phyloP scores from a whole-genome alignment of 2,329 filamentous ascomycete genomes.

The Pyricularia grisea region DNA sequence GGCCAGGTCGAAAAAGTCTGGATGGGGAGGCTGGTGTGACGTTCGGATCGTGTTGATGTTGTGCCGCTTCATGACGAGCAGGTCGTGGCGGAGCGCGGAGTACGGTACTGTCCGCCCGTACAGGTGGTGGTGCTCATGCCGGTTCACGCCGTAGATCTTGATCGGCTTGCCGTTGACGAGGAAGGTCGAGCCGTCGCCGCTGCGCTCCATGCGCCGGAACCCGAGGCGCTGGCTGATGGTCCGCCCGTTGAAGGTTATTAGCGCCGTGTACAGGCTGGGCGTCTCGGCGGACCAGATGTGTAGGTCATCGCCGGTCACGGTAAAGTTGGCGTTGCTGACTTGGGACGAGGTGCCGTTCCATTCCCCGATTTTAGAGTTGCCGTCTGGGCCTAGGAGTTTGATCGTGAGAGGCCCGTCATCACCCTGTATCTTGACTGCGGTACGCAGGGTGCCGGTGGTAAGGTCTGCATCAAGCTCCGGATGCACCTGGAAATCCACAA shows the following conservation, averaged over 20 bases:
- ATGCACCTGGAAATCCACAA: conserved; percentile 46
- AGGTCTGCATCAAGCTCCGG: conserved; percentile 35
- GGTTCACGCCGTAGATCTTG: conserved; percentile 54
- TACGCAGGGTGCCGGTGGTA: background rate
- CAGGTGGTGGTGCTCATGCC: conserved; percentile 47
- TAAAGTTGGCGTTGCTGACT: conserved; percentile 10
- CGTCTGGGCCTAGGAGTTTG: background rate
- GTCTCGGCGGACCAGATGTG: conserved; percentile 48
- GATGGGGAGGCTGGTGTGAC: conserved; percentile 56
- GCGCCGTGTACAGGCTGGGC: conserved; percentile 38
- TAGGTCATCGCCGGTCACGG: conserved; percentile 24
- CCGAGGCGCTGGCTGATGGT: conserved; percentile 40
- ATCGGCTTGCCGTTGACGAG: conserved; percentile 96
- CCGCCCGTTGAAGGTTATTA: conserved; percentile 13
- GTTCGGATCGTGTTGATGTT: conserved; percentile 64
- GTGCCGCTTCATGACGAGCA: conserved; percentile 57
- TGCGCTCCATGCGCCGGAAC: conserved; percentile 32
- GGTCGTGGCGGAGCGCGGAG: conserved; percentile 49
- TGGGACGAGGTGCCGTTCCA: background rate
- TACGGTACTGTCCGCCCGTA: conserved; percentile 46
- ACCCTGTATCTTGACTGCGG: background rate
- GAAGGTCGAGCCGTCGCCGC: conserved; percentile 55
- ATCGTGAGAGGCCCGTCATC: background rate
- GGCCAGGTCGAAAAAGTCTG: conserved; percentile 48
- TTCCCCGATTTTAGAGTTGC: background rate